phyloP scores from a whole-genome alignment of 306 rosid genomes.

The Castanea crenata region DNA sequence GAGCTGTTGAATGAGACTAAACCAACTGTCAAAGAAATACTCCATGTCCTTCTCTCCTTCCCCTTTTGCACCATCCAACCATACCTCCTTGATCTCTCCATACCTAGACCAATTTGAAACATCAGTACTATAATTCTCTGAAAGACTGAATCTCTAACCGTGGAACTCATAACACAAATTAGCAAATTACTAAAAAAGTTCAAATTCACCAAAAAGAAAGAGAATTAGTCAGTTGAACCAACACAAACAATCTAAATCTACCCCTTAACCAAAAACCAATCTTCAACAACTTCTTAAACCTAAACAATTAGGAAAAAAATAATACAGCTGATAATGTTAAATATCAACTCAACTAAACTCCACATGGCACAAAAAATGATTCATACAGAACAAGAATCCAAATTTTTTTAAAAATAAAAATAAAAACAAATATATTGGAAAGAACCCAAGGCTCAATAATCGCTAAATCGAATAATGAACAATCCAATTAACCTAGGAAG shows the following conservation, averaged over 20 bases:
- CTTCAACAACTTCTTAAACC: background rate
- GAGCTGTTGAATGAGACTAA: conserved; percentile 76
- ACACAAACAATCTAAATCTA: background rate
- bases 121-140: background rate
- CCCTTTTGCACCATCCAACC: conserved; percentile 88
- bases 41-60: conserved; percentile 71
- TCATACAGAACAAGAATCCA: background rate
- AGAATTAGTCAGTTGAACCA: background rate
- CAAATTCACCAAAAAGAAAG: background rate
- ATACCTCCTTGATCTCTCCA: conserved; percentile 65
- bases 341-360: background rate
- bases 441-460: background rate
- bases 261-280: background rate
- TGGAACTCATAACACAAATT: conserved; percentile 1
- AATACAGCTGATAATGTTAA: background rate
- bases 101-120: conserved; percentile 47
- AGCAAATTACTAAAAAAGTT: background rate
- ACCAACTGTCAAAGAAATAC: conserved; percentile 74
- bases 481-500: background rate
- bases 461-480: background rate
- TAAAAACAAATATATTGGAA: background rate
- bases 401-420: background rate
- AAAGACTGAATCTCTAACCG: background rate
- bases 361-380: background rate
- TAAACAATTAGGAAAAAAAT: background rate